Evolutionary conservation across 805 yeast genomes (phyloP).

Genomic region (Brettanomyces nanus): DNA sequence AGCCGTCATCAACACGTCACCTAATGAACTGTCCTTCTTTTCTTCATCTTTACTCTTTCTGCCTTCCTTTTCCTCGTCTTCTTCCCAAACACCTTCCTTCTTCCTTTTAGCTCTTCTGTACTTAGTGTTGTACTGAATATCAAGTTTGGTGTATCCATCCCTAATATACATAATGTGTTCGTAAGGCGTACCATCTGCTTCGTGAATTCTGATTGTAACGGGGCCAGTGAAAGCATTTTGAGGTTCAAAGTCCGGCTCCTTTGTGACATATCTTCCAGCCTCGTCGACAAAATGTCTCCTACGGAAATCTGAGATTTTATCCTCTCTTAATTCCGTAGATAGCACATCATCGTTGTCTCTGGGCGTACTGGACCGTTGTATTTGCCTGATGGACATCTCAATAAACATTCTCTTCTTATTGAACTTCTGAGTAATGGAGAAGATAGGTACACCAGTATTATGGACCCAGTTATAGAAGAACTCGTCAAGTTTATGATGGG

Average conservation of each 20-base stretch:
- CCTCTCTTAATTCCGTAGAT: constrained; percentile 6
- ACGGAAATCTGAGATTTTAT: constrained; percentile 8
- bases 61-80: constrained; percentile 18
- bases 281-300: constrained; percentile 36
- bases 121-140: constrained; percentile 91
- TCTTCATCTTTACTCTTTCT: constrained; percentile 21
- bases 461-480: constrained; percentile 93
- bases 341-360: constrained; percentile 14
- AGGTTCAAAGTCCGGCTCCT: constrained; percentile 33
- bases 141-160: constrained; percentile 77
- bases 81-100: constrained; percentile 39
- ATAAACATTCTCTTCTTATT: constrained; percentile 90
- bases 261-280: constrained; percentile 32
- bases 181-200: constrained; percentile 97
- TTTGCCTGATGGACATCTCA: constrained; percentile 91
- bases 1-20: constrained; percentile 62
- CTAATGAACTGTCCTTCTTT: constrained; percentile 41
- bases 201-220: constrained; percentile 94
- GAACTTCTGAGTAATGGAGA: constrained; percentile 83
- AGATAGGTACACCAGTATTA: constrained; percentile 82
- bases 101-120: constrained; percentile 73
- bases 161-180: constrained; percentile 93
- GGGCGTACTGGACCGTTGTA: constrained; percentile 49
- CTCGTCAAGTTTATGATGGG: constrained; percentile 69
- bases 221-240: constrained; percentile 79